Evolutionary conservation across 140 eudicot genomes (phyloP).

Genomic region (Stevia rebaudiana): DNA sequence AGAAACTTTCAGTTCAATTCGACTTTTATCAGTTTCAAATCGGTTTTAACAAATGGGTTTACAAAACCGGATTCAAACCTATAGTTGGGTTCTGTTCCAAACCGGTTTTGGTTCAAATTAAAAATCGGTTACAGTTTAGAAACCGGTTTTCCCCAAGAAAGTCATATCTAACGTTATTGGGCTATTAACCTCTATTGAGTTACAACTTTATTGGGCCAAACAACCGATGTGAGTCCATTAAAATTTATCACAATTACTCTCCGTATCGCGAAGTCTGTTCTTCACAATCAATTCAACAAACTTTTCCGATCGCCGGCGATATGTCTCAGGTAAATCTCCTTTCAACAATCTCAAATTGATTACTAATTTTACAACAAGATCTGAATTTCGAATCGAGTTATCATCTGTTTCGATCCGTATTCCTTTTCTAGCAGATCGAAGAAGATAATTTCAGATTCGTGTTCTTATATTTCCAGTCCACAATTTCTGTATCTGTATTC

Average conservation of each 20-base stretch:
- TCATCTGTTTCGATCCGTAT: not conserved
- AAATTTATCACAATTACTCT: not conserved
- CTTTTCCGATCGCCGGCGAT: constrained; percentile 13
- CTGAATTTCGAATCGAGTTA: not conserved
- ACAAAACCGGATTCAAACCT: no score
- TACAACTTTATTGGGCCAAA: not conserved
- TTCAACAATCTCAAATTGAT: not conserved
- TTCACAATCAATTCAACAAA: not conserved
- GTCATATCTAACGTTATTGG: no score
- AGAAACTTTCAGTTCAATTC: no score
- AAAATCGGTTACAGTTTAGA: no score
- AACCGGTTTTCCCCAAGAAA: no score
- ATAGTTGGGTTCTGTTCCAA: no score
- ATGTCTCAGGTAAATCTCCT: constrained; percentile 4
- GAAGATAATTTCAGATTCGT: not conserved
- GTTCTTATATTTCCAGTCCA: not conserved
- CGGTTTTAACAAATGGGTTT: no score
- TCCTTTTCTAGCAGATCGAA: not conserved
- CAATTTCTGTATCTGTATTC: not conserved
- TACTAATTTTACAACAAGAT: not conserved
- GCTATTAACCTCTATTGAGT: not conserved
- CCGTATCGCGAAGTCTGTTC: not conserved
- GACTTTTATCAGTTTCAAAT: no score
- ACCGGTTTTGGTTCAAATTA: no score
- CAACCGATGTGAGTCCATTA: not conserved